Base-by-base conservation (phyloP, 2,329 filamentous ascomycete genomes). In the Clathrospora elynae region DNA sequence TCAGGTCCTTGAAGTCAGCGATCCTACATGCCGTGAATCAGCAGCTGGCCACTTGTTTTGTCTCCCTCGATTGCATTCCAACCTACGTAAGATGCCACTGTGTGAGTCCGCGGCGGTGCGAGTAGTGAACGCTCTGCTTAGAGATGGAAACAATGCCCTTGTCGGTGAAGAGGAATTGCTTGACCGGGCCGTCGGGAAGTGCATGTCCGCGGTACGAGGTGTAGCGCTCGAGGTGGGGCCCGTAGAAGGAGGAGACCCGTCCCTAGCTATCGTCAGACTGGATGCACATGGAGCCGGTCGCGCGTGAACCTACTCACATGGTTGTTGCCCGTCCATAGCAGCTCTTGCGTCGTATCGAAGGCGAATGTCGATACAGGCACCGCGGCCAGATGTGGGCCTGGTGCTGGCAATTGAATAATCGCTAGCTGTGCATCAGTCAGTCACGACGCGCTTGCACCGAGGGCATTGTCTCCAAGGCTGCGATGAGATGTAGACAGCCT, bases 311-410 rank as follows among this genome's bases (percentile, higher is more conserved):
- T 53, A 71, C 82, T 76, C 77, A 93, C 89, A 78, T 85, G 89
- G 74, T 93, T 88, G 70, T 93, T 95, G 32, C 91, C 95, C 3
- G 85, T 84, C 93, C 95, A 99, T 38, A 99, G 74, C 23, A 99
- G 79, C 70, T 99, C 93, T 69, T 96, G 87, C 25, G 80, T 79
- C 43, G 86, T 87, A 70, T 99, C 93, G 71, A 99, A 99, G 33
- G 87, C 86, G 70, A 96, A 81, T 2, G 90, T 86, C 30, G 87
- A 86, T 56, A 90, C 83, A 43, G 83, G 83, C 14, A 87, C 87
- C 29, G 85, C 80, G 62, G 87, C 74, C 32, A 67, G 60, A 38
- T 87, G 84, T 62, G 83, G 78, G 66, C 83, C 85, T 62, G 87
- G 84, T 61, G 88, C 84, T 70, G 90, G 88, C 72, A 95, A 83